Percentiles rank a stretch among this genome's conserved stretches.
Conservation (phyloP, 805 yeast genomes). For the Pichia membranifaciens region DNA sequence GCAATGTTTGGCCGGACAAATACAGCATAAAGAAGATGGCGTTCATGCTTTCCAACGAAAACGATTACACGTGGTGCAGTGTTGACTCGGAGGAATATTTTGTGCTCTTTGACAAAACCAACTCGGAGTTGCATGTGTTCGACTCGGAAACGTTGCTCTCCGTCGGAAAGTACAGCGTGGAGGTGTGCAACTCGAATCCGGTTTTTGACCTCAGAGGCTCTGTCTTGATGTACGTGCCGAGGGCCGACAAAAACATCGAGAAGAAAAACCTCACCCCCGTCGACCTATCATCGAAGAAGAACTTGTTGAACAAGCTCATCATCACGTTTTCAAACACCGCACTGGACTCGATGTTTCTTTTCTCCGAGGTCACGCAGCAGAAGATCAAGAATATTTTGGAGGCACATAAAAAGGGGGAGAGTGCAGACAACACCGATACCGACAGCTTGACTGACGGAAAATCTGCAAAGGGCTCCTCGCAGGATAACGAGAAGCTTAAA, state of each 20-base stretch:
- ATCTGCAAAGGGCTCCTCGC: not conserved
- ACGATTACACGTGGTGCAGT: conserved; percentile 11
- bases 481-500: conserved; percentile 13
- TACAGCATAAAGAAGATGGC: too few relatives aligned
- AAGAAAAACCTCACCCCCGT: conserved; percentile 36
- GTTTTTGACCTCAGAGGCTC: conserved; percentile 44
- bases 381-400: conserved; percentile 36
- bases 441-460: not conserved
- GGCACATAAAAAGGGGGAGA: not conserved
- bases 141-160: not conserved
- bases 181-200: conserved; percentile 31
- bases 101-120: conserved; percentile 16
- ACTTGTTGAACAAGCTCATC: conserved; percentile 43
- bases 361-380: conserved; percentile 44
- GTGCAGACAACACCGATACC: not conserved
- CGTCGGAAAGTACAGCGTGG: conserved; percentile 11
- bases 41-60: too few relatives aligned
- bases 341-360: conserved; percentile 32
- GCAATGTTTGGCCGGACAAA: too few relatives aligned
- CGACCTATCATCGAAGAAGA: conserved; percentile 40
- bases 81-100: conserved; percentile 15
- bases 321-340: conserved; percentile 47
- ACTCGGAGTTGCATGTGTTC: conserved; percentile 17
- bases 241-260: conserved; percentile 4
- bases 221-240: conserved; percentile 38